phyloP scores from a whole-genome alignment of 2,329 filamentous ascomycete genomes.

The Didymella pomorum region DNA sequence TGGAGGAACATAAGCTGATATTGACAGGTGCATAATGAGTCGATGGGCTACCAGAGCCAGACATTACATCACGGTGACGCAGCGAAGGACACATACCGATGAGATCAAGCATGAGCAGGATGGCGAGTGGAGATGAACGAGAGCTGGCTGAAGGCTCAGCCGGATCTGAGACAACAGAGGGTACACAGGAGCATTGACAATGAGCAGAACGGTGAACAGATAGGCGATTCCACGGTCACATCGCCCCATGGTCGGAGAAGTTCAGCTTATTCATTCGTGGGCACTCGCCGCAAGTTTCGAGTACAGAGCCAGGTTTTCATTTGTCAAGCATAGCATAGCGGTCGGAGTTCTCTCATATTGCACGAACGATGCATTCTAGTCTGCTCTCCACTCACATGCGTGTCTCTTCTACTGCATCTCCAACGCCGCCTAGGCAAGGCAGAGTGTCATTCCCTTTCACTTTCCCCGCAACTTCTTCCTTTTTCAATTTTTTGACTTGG shows the following conservation, averaged over 20 bases:
- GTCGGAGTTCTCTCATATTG: neutral
- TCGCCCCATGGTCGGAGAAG: neutral
- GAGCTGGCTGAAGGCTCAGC: neutral
- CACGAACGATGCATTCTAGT: neutral
- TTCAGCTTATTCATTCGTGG: neutral
- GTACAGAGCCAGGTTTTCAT: neutral
- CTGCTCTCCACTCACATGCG: neutral
- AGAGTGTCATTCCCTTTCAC: too few species aligned
- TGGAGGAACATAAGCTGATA: too few species aligned
- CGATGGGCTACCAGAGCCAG: slow-evolving; percentile 20
- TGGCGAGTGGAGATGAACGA: neutral
- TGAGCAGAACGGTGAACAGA: too few species aligned
- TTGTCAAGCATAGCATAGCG: neutral
- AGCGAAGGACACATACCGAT: slow-evolving; percentile 8
- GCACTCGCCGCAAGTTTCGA: neutral
- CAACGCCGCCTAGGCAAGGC: too few species aligned
- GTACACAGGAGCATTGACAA: too few species aligned
- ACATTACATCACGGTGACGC: slow-evolving; percentile 6
- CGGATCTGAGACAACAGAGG: neutral
- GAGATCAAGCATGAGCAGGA: neutral
- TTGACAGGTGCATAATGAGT: slow-evolving; percentile 13
- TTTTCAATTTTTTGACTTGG: too few species aligned
- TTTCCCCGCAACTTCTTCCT: too few species aligned
- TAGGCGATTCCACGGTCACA: neutral
- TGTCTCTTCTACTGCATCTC: neutral